Conservation (phyloP, 768 basidiomycete species). For the Phylloporus arenicola region DNA sequence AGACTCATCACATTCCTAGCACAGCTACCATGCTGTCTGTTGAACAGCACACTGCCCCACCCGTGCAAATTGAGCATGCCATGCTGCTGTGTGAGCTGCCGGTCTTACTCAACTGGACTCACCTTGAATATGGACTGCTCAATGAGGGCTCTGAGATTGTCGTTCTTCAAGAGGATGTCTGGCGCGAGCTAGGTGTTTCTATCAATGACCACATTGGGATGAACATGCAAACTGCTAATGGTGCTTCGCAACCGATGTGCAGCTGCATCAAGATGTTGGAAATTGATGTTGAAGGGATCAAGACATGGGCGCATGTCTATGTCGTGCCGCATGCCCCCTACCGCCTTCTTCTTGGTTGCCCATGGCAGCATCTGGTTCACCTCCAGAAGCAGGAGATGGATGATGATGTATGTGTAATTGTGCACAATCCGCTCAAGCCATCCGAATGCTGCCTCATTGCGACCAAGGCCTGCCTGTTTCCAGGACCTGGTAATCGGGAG, state of each 20-base stretch:
- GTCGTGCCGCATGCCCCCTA: constrained; percentile 17
- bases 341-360: constrained; percentile 12
- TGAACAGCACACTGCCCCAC: too few species aligned
- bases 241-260: neutral
- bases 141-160: constrained; percentile 23
- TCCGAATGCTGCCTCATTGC: neutral
- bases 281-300: constrained; percentile 13
- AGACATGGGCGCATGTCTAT: constrained; percentile 21
- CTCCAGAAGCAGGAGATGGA: constrained; percentile 8
- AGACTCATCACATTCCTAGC: too few species aligned
- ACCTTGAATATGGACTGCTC: neutral
- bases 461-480: neutral
- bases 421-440: constrained; percentile 1
- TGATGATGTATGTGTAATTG: neutral
- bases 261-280: constrained; percentile 6
- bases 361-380: constrained; percentile 17
- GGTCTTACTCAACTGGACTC: neutral
- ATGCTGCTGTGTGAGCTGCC: neutral
- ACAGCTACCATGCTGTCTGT: too few species aligned
- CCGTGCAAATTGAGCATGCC: constrained; percentile 5
- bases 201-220: constrained; percentile 14
- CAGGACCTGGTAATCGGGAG: neutral
- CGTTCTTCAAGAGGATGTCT: constrained; percentile 17
- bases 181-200: constrained; percentile 4
- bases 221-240: constrained; percentile 23